A percentile compares a stretch with the other conserved stretches of the same genome.
Conservation (phyloP, 2,329 filamentous ascomycete genomes). For the Verticillium klebahnii region DNA sequence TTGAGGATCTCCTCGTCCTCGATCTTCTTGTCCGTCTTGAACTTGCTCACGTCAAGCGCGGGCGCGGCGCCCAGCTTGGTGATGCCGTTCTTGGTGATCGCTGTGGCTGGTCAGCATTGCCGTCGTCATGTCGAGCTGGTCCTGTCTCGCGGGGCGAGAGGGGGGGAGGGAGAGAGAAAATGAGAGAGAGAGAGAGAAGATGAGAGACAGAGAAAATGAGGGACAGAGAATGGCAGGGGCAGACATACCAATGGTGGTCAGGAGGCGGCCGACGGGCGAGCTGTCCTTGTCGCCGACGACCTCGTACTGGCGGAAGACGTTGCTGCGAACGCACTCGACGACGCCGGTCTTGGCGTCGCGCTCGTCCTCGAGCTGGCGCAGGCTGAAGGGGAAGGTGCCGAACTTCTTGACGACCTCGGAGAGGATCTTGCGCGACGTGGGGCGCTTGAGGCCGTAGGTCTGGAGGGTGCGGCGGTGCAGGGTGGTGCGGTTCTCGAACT, state of each 20-base stretch:
- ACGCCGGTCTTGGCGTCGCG: constrained; percentile 92
- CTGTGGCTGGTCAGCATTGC: constrained; percentile 37
- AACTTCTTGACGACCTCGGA: constrained; percentile 98
- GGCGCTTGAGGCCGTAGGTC: constrained; percentile 90
- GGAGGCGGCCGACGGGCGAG: constrained; percentile 75
- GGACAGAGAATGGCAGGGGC: no score
- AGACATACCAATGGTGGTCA: constrained; percentile 84
- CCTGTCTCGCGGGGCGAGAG: no score
- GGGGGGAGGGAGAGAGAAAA: no score
- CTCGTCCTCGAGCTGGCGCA: constrained; percentile 96
- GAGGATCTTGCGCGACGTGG: constrained; percentile 85
- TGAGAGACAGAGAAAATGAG: no score
- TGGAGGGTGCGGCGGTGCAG: constrained; percentile 89
- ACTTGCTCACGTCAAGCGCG: constrained; percentile 70
- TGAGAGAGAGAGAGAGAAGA: no score
- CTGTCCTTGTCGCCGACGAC: constrained; percentile 91
- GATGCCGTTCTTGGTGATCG: constrained; percentile 96
- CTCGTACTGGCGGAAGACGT: constrained; percentile 93
- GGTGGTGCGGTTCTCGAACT: constrained; percentile 78
- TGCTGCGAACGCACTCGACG: constrained; percentile 90
- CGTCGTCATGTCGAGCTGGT: constrained; percentile 10
- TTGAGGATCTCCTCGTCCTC: constrained; percentile 91
- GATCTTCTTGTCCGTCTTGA: constrained; percentile 97
- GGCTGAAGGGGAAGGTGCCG: constrained; percentile 93
- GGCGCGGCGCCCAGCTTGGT: constrained; percentile 78